Conservation (phyloP, 352 stramenopile species). For the Pythium rhizo-oryzae region DNA sequence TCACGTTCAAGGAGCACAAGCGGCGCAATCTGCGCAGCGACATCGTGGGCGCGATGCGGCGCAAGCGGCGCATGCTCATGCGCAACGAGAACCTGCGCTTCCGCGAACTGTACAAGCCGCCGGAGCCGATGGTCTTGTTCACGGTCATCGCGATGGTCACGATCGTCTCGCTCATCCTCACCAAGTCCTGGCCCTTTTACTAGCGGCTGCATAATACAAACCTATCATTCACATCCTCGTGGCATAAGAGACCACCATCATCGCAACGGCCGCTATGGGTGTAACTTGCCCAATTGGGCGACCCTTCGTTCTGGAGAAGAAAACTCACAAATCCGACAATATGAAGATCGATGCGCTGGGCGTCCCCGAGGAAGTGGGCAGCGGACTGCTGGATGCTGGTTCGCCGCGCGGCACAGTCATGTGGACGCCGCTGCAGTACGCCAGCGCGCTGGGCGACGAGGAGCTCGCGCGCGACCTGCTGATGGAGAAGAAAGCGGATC, state of each 20-base stretch:
- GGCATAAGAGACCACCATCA: too few relatives aligned
- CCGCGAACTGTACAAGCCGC: conserved; percentile 69
- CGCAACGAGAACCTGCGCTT: conserved; percentile 80
- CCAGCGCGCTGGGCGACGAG: conserved; percentile 65
- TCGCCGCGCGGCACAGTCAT: conserved; percentile 54
- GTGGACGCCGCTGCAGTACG: conserved; percentile 83
- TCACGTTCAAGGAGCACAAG: conserved; percentile 55
- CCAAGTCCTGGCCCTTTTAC: conserved; percentile 82
- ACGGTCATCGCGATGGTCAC: conserved; percentile 51
- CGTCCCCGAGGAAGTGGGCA: conserved; percentile 32
- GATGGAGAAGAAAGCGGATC: conserved; percentile 23
- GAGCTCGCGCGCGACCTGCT: conserved; percentile 46
- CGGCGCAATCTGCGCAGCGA: conserved; percentile 37
- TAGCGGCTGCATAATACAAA: conserved; percentile 19
- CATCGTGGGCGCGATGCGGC: conserved; percentile 51
- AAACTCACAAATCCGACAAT: background rate
- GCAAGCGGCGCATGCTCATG: conserved; percentile 64
- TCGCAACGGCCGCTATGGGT: too few relatives aligned
- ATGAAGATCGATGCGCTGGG: conserved; percentile 51
- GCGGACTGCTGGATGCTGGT: conserved; percentile 48
- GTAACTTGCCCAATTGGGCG: too few relatives aligned
- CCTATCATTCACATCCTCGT: background rate
- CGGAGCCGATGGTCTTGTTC: conserved; percentile 68
- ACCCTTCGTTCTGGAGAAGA: background rate
- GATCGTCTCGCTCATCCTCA: conserved; percentile 71